Base-by-base conservation (phyloP, 2,329 filamentous ascomycete species). In the Colletotrichum scovillei region DNA sequence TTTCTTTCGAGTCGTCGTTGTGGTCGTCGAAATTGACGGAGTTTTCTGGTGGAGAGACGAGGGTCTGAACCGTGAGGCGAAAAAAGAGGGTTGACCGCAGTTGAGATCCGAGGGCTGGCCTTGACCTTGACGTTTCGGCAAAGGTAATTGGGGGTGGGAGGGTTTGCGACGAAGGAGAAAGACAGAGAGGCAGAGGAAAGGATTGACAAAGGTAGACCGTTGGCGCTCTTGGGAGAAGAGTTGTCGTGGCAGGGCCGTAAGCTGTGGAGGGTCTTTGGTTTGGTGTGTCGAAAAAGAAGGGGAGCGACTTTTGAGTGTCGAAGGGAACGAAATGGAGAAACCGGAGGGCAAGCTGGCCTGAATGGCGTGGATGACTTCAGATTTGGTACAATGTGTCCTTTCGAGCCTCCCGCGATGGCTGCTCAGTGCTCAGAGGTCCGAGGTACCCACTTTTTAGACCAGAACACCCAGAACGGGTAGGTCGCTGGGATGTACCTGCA, bases 331-430 rank as follows among this genome's bases (percentile, higher is more conserved):
- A 22, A 52, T 28, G 32, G 53, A 52, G 52, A 28, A 59, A 65
- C 19, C 42, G 59, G 70, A 69, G 70, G 70, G 70, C 60, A 65
- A 70, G 67, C 35, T 73, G 70, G 67, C 70, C 67, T 65, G 67
- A 65, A 73, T 65, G 59, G 66, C 70, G 59, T 69, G 67, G 70
- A 70, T 73, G 67, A 65, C 70, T 65, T 70, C 70, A 60, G 63
- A 56, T 67, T 67, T 72, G 70, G 67, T 65, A 73, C 70, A 73
- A 73, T 73, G 70, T 73, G 70, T 73, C 70, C 70, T 73, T 73
- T 73, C 70, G 70, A 73, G 32, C 67, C 70, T 65, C 60, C 56
- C 67, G 67, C 60, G 70, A 73, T 73, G 70, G 70, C 28, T 35
- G 14, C 49, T 65, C 49, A 69, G 42, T 73, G 67, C 66, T 69